Conservation (phyloP, 108 stramenopile species). For the Cyclotella choctawhatcheeana region DNA sequence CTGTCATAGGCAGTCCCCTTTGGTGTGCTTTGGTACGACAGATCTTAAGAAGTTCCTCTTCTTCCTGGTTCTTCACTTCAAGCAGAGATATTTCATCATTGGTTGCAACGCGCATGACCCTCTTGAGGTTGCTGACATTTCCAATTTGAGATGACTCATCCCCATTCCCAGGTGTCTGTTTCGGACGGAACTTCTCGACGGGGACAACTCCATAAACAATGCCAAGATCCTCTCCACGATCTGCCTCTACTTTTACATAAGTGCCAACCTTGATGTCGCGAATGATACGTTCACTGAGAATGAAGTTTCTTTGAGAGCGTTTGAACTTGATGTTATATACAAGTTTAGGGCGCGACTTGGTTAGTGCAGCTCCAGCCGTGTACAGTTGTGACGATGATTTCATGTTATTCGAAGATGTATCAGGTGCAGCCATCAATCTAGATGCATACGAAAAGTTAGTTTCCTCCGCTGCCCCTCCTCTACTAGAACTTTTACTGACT, state of each 20-base stretch:
- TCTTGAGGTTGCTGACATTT: conserved; percentile 70
- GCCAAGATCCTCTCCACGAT: conserved; percentile 96
- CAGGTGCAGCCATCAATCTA: conserved; percentile 32
- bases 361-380: conserved; percentile 49
- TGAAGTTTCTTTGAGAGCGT: conserved; percentile 87
- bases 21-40: conserved; percentile 91
- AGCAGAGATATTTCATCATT: conserved; percentile 89
- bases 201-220: conserved; percentile 82
- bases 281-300: conserved; percentile 67
- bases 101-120: conserved; percentile 85
- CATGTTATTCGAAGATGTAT: conserved; percentile 1
- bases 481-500: conserved; percentile 14
- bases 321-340: conserved; percentile 95
- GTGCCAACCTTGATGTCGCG: conserved; percentile 88
- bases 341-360: conserved; percentile 63
- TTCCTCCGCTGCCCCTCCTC: conserved; percentile 17
- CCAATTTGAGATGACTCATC: conserved; percentile 33
- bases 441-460: conserved; percentile 28
- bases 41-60: conserved; percentile 92
- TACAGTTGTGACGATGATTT: conserved; percentile 27
- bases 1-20: conserved; percentile 90
- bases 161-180: conserved; percentile 38
- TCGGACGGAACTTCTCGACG: conserved; percentile 61
- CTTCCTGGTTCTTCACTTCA: conserved; percentile 85
- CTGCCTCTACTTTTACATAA: conserved; percentile 98